phyloP scores from a whole-genome alignment of 805 yeast genomes.

The Kodamaea kaohsiungensis region DNA sequence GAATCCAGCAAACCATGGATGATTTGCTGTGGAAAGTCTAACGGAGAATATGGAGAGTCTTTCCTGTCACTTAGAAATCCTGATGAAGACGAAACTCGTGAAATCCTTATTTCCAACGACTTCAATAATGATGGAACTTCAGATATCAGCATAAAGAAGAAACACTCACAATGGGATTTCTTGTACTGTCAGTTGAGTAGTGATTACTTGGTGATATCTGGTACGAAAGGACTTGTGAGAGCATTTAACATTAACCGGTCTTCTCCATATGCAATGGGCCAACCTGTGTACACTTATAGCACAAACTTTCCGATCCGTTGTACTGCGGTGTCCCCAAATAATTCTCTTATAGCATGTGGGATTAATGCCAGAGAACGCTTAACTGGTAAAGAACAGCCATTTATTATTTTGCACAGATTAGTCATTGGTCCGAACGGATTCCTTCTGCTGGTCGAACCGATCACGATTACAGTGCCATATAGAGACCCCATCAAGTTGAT shows the following conservation, averaged over 20 bases:
- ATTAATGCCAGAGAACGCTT: conserved; percentile 76
- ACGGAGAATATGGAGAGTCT: conserved; percentile 65
- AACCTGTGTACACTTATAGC: conserved; percentile 64
- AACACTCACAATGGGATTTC: conserved; percentile 57
- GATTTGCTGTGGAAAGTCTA: conserved; percentile 64
- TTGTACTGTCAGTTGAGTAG: conserved; percentile 60
- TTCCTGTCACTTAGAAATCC: conserved; percentile 17
- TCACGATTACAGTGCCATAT: conserved; percentile 80
- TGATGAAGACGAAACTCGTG: conserved; percentile 25
- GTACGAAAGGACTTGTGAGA: conserved; percentile 68
- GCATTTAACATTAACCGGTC: conserved; percentile 52
- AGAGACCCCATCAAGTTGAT: conserved; percentile 79
- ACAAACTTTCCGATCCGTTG: conserved; percentile 80
- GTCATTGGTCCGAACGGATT: conserved; percentile 8
- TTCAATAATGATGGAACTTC: conserved; percentile 19
- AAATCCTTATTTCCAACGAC: conserved; percentile 15
- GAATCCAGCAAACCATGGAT: conserved; percentile 47
- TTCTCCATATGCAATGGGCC: conserved; percentile 46
- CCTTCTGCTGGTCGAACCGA: conserved; percentile 47
- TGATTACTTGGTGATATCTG: conserved; percentile 63
- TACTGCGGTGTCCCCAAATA: conserved; percentile 66
- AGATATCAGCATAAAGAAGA: conserved; percentile 17
- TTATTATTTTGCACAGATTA: conserved; percentile 59
- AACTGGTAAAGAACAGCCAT: conserved; percentile 72
- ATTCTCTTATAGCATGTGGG: conserved; percentile 71